These are phyloP conservation scores for Aschersonia sp. DNA, from an alignment of 2,329 filamentous ascomycete species.

Conservation along the genomic window DNA sequence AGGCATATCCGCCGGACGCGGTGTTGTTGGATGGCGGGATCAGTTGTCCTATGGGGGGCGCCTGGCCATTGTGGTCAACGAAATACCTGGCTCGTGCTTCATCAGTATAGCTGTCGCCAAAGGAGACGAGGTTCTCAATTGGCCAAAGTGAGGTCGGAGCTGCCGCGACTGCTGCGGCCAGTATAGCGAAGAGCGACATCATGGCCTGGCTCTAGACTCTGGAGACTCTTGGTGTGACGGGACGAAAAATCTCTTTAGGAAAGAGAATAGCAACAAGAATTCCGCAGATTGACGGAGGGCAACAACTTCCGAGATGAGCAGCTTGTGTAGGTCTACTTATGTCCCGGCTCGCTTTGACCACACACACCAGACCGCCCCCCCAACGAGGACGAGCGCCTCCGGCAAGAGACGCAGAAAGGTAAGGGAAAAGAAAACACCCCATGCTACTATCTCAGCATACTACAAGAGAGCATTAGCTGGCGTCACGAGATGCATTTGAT, in stretches of 20 bases:
- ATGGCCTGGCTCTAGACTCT: not conserved
- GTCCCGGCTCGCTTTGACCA: too few relatives aligned
- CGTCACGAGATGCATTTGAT: slow-evolving; percentile 1
- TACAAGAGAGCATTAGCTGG: not conserved
- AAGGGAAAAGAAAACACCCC: too few relatives aligned
- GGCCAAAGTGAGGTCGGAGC: not conserved
- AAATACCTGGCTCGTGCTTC: slow-evolving; percentile 54
- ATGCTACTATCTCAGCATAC: not conserved
- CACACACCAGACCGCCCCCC: too few relatives aligned
- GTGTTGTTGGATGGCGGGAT: slow-evolving; percentile 34
- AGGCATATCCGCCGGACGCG: slow-evolving; percentile 51
- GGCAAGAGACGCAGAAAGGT: too few relatives aligned
- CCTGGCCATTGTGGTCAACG: slow-evolving; percentile 33
- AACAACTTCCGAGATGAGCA: too few relatives aligned
- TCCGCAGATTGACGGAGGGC: too few relatives aligned
- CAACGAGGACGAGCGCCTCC: too few relatives aligned
- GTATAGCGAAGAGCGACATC: not conserved
- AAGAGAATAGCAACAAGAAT: too few relatives aligned
- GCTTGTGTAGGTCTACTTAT: too few relatives aligned
- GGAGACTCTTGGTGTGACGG: not conserved
- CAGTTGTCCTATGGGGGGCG: slow-evolving; percentile 45
- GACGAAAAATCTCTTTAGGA: not conserved
- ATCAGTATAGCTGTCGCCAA: slow-evolving; percentile 67
- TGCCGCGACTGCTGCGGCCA: not conserved
- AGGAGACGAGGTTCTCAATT: slow-evolving; percentile 44